Conservation (phyloP, 371 early-diverging fungal genomes). For the Mortierella sp. region DNA sequence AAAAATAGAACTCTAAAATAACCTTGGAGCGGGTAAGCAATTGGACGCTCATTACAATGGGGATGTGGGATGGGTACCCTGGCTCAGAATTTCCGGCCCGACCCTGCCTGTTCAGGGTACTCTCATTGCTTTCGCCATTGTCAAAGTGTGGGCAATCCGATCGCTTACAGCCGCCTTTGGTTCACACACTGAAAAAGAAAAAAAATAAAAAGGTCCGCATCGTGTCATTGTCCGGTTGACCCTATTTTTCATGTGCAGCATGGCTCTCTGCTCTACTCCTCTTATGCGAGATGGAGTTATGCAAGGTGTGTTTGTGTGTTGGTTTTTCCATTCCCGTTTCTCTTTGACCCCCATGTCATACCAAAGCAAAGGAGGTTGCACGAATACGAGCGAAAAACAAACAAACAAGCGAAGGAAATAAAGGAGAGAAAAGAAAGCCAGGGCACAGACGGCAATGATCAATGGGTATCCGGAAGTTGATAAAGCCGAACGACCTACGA, state of each 20-base stretch:
- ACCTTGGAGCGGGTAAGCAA: neutral
- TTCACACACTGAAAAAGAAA: neutral
- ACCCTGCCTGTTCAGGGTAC: neutral
- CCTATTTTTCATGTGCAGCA: conserved; percentile 8
- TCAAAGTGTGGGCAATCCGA: conserved; percentile 2
- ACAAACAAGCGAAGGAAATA: neutral
- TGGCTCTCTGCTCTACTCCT: neutral
- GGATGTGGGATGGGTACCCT: neutral
- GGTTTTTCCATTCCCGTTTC: neutral
- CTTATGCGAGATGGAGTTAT: neutral
- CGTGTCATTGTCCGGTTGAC: neutral
- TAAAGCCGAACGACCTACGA: neutral
- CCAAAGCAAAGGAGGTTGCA: neutral
- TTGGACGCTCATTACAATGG: neutral
- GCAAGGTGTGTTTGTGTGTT: neutral
- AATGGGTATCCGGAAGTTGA: neutral
- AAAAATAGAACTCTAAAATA: neutral
- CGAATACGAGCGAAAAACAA: neutral
- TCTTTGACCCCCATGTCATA: neutral
- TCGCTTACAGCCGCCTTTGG: neutral
- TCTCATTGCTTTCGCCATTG: neutral
- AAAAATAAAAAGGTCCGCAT: neutral
- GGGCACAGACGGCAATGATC: neutral
- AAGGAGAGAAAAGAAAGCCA: neutral
- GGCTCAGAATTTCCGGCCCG: conserved; percentile 9